These are phyloP conservation scores for Chamaecyparis obtusa DNA, from an alignment of 75 land plant genomes.

Conservation along the genomic window DNA sequence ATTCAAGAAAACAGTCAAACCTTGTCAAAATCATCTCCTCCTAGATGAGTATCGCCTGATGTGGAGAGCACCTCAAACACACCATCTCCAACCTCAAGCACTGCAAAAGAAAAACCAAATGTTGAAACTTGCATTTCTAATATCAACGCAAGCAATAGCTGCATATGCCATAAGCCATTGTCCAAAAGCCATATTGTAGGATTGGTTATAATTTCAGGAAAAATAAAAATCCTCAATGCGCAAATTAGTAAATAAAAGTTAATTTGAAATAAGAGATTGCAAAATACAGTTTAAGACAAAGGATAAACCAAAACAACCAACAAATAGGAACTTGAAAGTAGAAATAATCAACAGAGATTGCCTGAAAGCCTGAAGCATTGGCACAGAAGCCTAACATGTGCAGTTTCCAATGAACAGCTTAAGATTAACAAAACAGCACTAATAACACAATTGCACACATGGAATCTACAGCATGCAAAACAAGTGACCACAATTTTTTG, in stretches of 20 bases:
- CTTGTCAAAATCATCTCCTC: slow-evolving; percentile 94
- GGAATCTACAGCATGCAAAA: neutral
- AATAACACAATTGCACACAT: neutral
- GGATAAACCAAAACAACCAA: neutral
- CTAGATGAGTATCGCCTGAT: slow-evolving; percentile 87
- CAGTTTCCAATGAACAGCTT: neutral
- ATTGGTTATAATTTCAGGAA: neutral
- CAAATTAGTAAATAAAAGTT: neutral
- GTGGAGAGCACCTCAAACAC: slow-evolving; percentile 94
- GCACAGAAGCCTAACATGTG: neutral
- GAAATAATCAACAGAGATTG: neutral
- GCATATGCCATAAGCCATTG: neutral
- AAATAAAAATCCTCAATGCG: neutral
- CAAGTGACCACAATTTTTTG: neutral
- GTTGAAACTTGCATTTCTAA: neutral
- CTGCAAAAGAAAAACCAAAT: slow-evolving; percentile 24
- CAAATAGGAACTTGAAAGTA: neutral
- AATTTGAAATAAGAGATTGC: neutral
- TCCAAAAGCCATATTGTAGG: neutral
- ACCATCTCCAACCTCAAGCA: slow-evolving; percentile 91
- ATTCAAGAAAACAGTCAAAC: slow-evolving; percentile 23
- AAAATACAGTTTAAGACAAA: neutral
- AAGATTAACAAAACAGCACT: neutral
- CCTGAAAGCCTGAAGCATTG: neutral
- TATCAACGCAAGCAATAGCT: neutral